Base-by-base conservation (phyloP, 768 basidiomycete species). In the Hericium alpestre region DNA sequence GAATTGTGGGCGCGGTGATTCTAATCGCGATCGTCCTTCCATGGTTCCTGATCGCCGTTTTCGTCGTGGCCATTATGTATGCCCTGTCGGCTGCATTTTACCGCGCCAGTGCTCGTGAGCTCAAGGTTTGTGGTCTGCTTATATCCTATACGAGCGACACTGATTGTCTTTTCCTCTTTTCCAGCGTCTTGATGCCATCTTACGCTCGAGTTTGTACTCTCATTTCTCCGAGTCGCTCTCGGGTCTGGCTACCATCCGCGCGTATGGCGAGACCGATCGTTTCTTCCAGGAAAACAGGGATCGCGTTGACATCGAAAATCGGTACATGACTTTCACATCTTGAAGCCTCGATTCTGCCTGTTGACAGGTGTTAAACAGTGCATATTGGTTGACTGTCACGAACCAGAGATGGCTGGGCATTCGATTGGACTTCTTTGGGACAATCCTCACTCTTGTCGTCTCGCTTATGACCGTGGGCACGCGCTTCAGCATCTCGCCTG, bases 361-460 rank as follows among this genome's bases (percentile, higher is more conserved):
- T 55, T 61, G 60, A 61, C 48, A 16, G 53, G 15, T 12, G 49
- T 49, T 56, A 40, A 22, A 3, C 56, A 79, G 87, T 43, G 92
- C 93, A 2, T 94, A 93, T 68, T 93, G 86, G 84, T 70, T 94
- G 61, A 90, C 88, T 0, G 79, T 91, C 41, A 78, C 84, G 18
- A 93, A 94, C 67, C 92, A 94, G 80, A 77, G 87, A 53, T 93
- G 89, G 93, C 83, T 97, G 27, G 90, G 87, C 54, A 80, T 95
- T 49, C 83, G 93, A 4, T 77, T 96, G n/a, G 94, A 95, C 69
- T 81, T 87, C 62, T 77, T 96, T 23, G 93, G 93, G 16, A 73
- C 71, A 18, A 25, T 82, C 12, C 70, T 93, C 51, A 87, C 85
- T 0, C 86, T 94, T 61, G 76, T 81, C 23, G 90, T 96, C 41